phyloP scores from a whole-genome alignment of 345 rosid genomes.

The Syzygium aromaticum region DNA sequence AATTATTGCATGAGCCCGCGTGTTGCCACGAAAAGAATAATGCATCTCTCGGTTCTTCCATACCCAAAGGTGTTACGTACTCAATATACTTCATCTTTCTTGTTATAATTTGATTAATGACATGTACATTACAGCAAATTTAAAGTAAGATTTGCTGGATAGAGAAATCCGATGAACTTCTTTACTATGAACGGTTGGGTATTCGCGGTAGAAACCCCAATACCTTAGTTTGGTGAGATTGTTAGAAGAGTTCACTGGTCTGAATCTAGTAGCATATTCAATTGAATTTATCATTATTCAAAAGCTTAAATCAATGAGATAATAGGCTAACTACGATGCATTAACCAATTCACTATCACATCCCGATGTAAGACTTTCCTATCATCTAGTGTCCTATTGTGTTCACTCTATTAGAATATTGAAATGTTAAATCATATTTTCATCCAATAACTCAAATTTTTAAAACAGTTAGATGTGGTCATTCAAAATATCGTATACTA shows the following conservation, averaged over 20 bases:
- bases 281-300: background rate
- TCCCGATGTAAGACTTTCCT: background rate
- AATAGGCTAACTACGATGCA: background rate
- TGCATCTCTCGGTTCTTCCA: background rate
- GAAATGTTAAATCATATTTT: background rate
- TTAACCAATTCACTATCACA: background rate
- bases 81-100: background rate
- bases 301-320: background rate
- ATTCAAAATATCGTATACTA: background rate
- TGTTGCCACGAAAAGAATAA: background rate
- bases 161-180: background rate
- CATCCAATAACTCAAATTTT: background rate
- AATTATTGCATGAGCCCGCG: background rate
- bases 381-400: background rate
- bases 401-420: background rate
- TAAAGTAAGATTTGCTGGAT: background rate
- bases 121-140: background rate
- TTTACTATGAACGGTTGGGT: background rate
- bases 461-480: background rate
- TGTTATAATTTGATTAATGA: background rate
- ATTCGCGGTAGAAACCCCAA: background rate
- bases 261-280: background rate
- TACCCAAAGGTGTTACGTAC: background rate
- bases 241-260: background rate
- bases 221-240: background rate